These are phyloP conservation scores for Blastocystis sp. DNA, from an alignment of 352 stramenopile species.

Conservation along the genomic window DNA sequence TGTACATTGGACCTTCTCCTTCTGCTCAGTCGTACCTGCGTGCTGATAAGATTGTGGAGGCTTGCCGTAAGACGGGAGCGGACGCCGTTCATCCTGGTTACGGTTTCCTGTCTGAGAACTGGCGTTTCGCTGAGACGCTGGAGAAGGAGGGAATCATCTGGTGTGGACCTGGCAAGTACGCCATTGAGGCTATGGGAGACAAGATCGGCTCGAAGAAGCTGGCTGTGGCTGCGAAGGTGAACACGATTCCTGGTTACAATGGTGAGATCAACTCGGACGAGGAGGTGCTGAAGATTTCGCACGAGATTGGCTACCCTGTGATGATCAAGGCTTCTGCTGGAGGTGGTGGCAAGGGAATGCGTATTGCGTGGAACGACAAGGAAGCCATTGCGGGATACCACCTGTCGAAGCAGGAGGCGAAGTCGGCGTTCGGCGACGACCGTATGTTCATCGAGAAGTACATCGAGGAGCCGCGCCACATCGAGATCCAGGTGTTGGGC, in stretches of 20 bases:
- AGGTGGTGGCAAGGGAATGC: conserved; percentile 88
- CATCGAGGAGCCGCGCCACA: conserved; percentile 86
- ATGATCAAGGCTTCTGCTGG: conserved; percentile 91
- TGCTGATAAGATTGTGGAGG: conserved; percentile 76
- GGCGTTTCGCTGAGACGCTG: conserved; percentile 72
- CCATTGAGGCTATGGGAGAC: conserved; percentile 81
- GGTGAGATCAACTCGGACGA: conserved; percentile 70
- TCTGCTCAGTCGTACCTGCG: conserved; percentile 78
- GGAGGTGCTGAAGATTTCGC: conserved; percentile 72
- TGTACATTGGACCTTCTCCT: conserved; percentile 70
- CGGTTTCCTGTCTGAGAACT: conserved; percentile 86
- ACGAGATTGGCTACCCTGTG: conserved; percentile 86
- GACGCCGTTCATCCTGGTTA: conserved; percentile 85
- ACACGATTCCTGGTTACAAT: conserved; percentile 83
- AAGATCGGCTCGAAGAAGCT: conserved; percentile 88
- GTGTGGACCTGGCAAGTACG: conserved; percentile 72
- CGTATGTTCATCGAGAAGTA: conserved; percentile 91
- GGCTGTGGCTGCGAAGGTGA: conserved; percentile 77
- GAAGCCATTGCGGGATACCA: conserved; percentile 59
- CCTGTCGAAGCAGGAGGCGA: conserved; percentile 71
- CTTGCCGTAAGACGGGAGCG: conserved; percentile 73
- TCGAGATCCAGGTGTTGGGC: conserved; percentile 90
- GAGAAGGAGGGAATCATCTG: conserved; percentile 72
- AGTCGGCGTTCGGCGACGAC: conserved; percentile 83
- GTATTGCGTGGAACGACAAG: conserved; percentile 73